Evolutionary conservation across 495 filamentous ascomycete genomes (phyloP).

Genomic region (Tricharina praecox): DNA sequence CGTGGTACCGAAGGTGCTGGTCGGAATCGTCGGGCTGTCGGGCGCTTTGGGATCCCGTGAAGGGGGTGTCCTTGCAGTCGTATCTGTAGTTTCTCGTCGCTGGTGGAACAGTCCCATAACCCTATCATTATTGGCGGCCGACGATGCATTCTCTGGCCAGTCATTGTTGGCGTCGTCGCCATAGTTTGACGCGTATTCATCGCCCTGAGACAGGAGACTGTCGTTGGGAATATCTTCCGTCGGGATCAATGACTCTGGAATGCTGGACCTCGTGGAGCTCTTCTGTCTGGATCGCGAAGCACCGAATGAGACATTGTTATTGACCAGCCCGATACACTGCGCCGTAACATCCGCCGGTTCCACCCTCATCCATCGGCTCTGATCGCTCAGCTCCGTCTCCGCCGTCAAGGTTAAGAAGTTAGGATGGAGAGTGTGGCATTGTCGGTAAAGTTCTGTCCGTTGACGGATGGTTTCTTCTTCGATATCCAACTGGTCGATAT

Average conservation of each 20-base stretch:
- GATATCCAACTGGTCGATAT: conserved; percentile 51
- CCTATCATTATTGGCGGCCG: conserved; percentile 9
- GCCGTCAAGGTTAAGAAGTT: conserved; percentile 56
- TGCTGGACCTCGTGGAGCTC: conserved; percentile 17
- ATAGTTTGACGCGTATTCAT: conserved; percentile 19
- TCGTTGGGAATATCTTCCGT: conserved; percentile 29
- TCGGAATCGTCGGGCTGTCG: conserved; percentile 43
- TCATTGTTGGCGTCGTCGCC: conserved; percentile 16
- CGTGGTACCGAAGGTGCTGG: conserved; percentile 30
- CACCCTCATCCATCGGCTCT: conserved; percentile 52
- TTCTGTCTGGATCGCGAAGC: conserved; percentile 25
- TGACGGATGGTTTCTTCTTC: conserved; percentile 52
- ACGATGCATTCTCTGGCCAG: conserved; percentile 11
- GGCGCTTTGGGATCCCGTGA: conserved; percentile 28
- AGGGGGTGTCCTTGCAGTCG: conserved; percentile 30
- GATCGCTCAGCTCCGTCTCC: conserved; percentile 53
- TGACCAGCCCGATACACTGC: conserved; percentile 43
- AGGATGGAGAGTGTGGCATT: conserved; percentile 50
- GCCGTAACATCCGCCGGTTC: conserved; percentile 55
- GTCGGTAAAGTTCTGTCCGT: conserved; percentile 48
- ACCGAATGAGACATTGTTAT: conserved; percentile 24
- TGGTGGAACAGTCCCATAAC: conserved; percentile 14
- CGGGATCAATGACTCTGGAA: conserved; percentile 27
- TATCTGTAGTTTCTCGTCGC: conserved; percentile 8
- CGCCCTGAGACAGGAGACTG: conserved; percentile 25